Evolutionary conservation across 192 early-diverging fungal species (phyloP).

Genomic region (Coemansia erecta): DNA sequence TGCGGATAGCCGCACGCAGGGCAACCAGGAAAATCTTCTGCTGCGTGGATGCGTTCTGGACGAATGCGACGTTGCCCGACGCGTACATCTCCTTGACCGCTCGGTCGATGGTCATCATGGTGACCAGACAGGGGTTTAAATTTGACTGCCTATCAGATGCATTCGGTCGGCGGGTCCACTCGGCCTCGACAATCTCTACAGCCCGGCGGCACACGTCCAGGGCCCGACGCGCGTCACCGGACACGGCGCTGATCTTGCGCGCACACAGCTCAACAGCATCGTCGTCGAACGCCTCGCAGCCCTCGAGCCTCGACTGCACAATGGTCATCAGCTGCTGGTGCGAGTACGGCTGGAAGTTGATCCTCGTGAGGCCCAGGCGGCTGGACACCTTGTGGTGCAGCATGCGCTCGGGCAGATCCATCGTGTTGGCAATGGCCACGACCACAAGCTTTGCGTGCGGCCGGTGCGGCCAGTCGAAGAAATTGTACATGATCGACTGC

Average conservation of each 20-base stretch:
- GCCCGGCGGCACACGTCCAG: slow-evolving; percentile 89
- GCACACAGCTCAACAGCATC: slow-evolving; percentile 94
- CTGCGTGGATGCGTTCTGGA: slow-evolving; percentile 71
- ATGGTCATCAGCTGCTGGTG: slow-evolving; percentile 82
- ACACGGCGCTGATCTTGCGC: slow-evolving; percentile 92
- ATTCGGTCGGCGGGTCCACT: slow-evolving; percentile 17
- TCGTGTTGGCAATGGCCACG: slow-evolving; percentile 96
- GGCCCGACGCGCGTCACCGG: slow-evolving; percentile 91
- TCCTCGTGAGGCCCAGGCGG: slow-evolving; percentile 82
- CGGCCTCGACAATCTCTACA: slow-evolving; percentile 67
- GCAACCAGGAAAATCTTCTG: slow-evolving; percentile 86
- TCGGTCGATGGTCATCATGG: slow-evolving; percentile 68
- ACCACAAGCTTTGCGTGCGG: slow-evolving; percentile 82
- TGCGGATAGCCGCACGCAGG: slow-evolving; percentile 60
- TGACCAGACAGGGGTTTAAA: slow-evolving; percentile 32
- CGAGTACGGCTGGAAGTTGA: slow-evolving; percentile 92
- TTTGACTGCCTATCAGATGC: too few species aligned
- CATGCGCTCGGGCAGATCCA: slow-evolving; percentile 95
- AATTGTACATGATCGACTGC: slow-evolving; percentile 95
- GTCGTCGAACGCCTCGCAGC: slow-evolving; percentile 64
- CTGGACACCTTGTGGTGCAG: slow-evolving; percentile 86
- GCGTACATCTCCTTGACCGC: slow-evolving; percentile 87
- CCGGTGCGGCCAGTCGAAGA: slow-evolving; percentile 96
- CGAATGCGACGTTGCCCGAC: slow-evolving; percentile 70
- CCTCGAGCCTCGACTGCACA: slow-evolving; percentile 77